These are phyloP conservation scores for Perkinsus marinus DNA, from an alignment of 169 alveolate genomes.

Conservation along the genomic window DNA sequence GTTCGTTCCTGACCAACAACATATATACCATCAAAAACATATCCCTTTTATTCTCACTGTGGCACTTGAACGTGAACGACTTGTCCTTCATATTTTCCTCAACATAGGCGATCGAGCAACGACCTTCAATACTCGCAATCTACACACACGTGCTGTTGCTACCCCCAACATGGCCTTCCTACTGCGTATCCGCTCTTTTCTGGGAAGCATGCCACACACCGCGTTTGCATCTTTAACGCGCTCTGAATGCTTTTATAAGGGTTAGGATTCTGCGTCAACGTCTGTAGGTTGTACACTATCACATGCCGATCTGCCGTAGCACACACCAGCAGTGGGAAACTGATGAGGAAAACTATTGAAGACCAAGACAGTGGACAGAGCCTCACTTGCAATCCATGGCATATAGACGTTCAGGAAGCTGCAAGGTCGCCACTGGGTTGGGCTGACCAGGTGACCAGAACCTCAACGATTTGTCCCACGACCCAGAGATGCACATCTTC, in stretches of 20 bases:
- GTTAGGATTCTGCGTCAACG: slow-evolving; percentile 28
- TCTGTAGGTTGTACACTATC: slow-evolving; percentile 31
- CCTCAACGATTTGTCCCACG: slow-evolving; percentile 39
- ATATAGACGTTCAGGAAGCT: slow-evolving; percentile 32
- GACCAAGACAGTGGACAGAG: not conserved
- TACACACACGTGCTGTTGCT: not conserved
- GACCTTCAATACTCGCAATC: slow-evolving; percentile 51
- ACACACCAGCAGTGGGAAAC: slow-evolving; percentile 30
- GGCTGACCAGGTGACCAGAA: slow-evolving; percentile 27
- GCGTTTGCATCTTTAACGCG: slow-evolving; percentile 56
- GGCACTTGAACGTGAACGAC: slow-evolving; percentile 63
- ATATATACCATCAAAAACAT: not conserved
- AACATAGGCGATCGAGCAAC: slow-evolving; percentile 60
- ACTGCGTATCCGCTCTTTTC: slow-evolving; percentile 65
- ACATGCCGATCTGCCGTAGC: slow-evolving; percentile 38
- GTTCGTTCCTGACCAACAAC: not conserved
- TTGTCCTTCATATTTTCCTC: slow-evolving; percentile 41
- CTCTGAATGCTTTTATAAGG: slow-evolving; percentile 43
- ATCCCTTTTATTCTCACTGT: slow-evolving; percentile 5
- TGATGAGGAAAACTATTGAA: not conserved
- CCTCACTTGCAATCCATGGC: slow-evolving; percentile 35
- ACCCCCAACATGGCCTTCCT: slow-evolving; percentile 12
- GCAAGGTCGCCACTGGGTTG: slow-evolving; percentile 13
- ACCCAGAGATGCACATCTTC: slow-evolving; percentile 40
- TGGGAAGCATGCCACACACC: slow-evolving; percentile 47